Percentiles rank a stretch among this genome's conserved stretches.
These are phyloP conservation scores for Jamesozyma piceae DNA, from an alignment of 805 yeast genomes.

Conservation along the genomic window DNA sequence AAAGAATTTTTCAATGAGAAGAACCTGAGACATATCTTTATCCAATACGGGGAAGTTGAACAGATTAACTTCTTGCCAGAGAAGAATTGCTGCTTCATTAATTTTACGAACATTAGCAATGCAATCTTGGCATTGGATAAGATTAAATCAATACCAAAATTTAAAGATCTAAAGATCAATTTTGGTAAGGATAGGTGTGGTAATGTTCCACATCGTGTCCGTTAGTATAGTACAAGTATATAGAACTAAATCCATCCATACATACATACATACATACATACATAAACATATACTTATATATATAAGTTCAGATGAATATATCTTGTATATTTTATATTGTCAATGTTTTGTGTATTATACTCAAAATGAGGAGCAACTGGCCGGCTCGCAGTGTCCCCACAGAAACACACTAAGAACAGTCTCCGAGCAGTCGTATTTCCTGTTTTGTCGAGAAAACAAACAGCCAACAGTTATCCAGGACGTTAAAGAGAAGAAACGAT, in stretches of 20 bases:
- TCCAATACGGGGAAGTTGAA: constrained; percentile 86
- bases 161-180: constrained; percentile 66
- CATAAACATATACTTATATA: too few relatives aligned
- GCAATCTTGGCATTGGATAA: constrained; percentile 92
- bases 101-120: constrained; percentile 81
- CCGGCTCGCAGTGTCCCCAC: too few relatives aligned
- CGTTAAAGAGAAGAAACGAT: not conserved
- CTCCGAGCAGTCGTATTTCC: not conserved
- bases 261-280: not conserved
- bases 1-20: constrained; percentile 38
- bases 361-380: too few relatives aligned
- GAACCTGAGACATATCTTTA: constrained; percentile 62
- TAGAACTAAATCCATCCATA: not conserved
- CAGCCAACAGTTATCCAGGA: not conserved
- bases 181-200: constrained; percentile 96
- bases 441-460: not conserved
- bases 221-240: constrained; percentile 4
- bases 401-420: not conserved
- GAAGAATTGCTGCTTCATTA: constrained; percentile 82
- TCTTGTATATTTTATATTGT: too few relatives aligned
- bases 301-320: not conserved
- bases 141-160: constrained; percentile 64
- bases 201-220: constrained; percentile 68
- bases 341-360: too few relatives aligned
- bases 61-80: constrained; percentile 82